A percentile compares a stretch with the other conserved stretches of the same genome.
Evolutionary conservation across 75 land plant species (phyloP).

Genomic region (Sequoia sempervirens): DNA sequence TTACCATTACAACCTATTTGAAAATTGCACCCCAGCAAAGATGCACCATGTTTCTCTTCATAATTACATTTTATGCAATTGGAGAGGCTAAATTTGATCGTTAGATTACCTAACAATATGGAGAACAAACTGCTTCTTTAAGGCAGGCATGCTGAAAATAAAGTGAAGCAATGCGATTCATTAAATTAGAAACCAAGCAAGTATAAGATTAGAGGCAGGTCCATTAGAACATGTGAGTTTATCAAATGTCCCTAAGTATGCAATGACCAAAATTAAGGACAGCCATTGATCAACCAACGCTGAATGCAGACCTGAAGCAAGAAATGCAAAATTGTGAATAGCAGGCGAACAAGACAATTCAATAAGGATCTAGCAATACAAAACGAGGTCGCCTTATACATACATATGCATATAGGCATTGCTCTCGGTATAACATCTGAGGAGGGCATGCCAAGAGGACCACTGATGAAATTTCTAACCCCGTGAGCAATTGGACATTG

Average conservation of each 20-base stretch:
- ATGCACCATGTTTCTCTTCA: no score
- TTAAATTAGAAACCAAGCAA: not conserved
- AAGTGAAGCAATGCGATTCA: not conserved
- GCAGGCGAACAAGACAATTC: no score
- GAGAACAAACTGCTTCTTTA: not conserved
- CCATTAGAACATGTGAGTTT: not conserved
- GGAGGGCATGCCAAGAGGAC: not conserved
- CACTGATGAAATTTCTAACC: not conserved
- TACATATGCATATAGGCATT: not conserved
- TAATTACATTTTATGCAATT: not conserved
- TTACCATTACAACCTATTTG: no score
- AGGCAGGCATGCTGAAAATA: not conserved
- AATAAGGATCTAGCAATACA: not conserved
- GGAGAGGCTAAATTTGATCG: not conserved
- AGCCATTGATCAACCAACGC: not conserved
- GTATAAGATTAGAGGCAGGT: not conserved
- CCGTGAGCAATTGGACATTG: not conserved
- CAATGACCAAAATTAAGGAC: not conserved
- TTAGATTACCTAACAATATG: not conserved
- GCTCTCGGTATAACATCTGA: not conserved
- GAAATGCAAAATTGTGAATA: not conserved
- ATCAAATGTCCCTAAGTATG: not conserved
- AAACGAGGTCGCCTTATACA: not conserved
- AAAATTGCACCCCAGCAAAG: no score
- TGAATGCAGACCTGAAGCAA: no score